Conservation (phyloP, 768 basidiomycete species). For the Lactifluus rugatus region DNA sequence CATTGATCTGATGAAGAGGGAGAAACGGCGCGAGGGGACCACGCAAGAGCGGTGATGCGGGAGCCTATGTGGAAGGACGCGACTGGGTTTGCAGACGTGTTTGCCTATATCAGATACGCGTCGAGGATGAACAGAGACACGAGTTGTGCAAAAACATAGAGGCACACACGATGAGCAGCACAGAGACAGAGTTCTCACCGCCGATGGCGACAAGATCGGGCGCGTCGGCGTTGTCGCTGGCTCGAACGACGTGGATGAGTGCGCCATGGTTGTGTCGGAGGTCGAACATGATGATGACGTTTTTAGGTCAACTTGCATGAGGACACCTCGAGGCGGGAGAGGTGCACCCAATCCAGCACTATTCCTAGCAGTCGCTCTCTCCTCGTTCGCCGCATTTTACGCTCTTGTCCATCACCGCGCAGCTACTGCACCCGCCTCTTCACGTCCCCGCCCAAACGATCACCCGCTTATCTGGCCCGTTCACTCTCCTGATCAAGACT, state of each 20-base stretch:
- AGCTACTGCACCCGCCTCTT: conserved; percentile 47
- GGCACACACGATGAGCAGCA: conserved; percentile 50
- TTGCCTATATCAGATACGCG: conserved; percentile 34
- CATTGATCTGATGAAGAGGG: conserved; percentile 56
- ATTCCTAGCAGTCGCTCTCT: conserved; percentile 44
- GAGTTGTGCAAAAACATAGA: too few species aligned
- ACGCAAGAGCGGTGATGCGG: conserved; percentile 64
- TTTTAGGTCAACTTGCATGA: not conserved
- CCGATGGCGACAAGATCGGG: conserved; percentile 63
- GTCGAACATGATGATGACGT: conserved; percentile 36
- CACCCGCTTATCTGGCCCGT: conserved; percentile 58
- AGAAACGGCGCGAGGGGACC: conserved; percentile 63
- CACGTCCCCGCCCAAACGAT: conserved; percentile 49
- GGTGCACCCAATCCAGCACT: conserved; percentile 53
- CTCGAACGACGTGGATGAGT: conserved; percentile 50
- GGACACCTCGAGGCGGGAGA: not conserved
- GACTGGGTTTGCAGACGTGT: conserved; percentile 36
- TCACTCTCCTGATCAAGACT: conserved; percentile 28
- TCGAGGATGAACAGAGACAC: conserved; percentile 14
- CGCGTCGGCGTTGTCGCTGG: conserved; percentile 56
- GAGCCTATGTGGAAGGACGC: conserved; percentile 69
- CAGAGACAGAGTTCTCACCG: conserved; percentile 61
- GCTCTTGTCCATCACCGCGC: conserved; percentile 47
- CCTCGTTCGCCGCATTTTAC: conserved; percentile 51
- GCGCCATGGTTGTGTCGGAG: conserved; percentile 50